These are phyloP conservation scores for Mrakia hoshinonis DNA, from an alignment of 768 basidiomycete genomes.

Conservation along the genomic window DNA sequence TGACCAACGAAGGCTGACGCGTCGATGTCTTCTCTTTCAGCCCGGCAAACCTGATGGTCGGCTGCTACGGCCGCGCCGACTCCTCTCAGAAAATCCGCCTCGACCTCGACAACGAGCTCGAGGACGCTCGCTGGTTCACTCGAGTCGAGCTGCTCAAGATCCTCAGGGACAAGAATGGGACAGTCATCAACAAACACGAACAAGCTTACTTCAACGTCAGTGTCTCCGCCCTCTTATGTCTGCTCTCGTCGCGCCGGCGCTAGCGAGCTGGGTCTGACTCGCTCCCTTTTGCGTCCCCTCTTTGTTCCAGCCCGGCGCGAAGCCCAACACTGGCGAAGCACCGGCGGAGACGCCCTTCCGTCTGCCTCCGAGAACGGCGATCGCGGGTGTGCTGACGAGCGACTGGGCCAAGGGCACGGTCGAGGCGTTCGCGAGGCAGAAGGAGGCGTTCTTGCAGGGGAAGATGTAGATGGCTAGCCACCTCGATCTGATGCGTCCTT, in stretches of 20 bases:
- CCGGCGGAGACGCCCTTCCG: neutral
- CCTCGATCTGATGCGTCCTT: no score
- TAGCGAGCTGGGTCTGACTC: no score
- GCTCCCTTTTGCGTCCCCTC: neutral
- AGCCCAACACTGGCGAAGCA: neutral
- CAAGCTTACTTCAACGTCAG: constrained; percentile 23
- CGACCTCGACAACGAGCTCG: constrained; percentile 93
- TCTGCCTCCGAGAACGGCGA: neutral
- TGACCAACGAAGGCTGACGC: no score
- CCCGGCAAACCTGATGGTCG: constrained; percentile 54
- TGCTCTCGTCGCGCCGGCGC: neutral
- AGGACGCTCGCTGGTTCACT: constrained; percentile 83
- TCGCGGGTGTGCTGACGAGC: constrained; percentile 33
- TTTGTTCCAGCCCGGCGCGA: neutral
- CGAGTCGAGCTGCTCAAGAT: constrained; percentile 61
- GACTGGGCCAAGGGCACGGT: constrained; percentile 31
- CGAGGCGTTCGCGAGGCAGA: neutral
- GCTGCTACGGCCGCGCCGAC: constrained; percentile 67
- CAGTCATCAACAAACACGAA: constrained; percentile 33
- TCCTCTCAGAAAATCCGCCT: constrained; percentile 58
- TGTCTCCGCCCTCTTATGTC: neutral
- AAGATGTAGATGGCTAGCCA: neutral
- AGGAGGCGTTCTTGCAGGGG: neutral
- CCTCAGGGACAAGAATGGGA: constrained; percentile 41
- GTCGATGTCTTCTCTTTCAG: neutral